Conservation (phyloP, 257 asterid genomes). For the Ophiorrhiza pumila region DNA sequence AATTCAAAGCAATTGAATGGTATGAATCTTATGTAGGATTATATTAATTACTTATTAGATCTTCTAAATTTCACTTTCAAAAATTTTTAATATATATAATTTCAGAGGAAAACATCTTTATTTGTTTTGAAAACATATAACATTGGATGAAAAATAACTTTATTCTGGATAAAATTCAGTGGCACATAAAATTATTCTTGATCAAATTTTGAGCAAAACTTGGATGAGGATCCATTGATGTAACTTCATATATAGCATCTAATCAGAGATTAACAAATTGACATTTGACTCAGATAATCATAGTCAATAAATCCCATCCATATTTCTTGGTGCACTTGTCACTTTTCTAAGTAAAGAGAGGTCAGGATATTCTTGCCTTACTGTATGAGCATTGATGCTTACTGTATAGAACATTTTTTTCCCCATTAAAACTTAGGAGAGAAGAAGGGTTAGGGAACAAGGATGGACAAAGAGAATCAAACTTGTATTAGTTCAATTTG, state of each 20-base stretch:
- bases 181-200: not conserved
- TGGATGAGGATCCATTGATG: slow-evolving; percentile 9
- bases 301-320: slow-evolving; percentile 11
- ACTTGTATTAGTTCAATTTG: too few species aligned
- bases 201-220: not conserved
- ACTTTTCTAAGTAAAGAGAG: slow-evolving; percentile 10
- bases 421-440: too few species aligned
- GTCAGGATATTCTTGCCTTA: slow-evolving; percentile 23
- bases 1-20: too few species aligned
- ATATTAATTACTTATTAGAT: too few species aligned
- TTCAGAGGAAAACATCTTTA: not conserved
- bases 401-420: not conserved
- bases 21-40: too few species aligned
- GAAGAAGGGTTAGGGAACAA: too few species aligned
- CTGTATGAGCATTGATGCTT: slow-evolving; percentile 39
- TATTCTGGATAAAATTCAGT: not conserved
- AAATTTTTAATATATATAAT: not conserved
- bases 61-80: too few species aligned
- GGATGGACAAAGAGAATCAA: too few species aligned
- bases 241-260: not conserved
- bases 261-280: not conserved
- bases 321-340: slow-evolving; percentile 9
- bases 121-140: not conserved
- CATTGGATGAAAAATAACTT: not conserved
- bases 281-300: slow-evolving; percentile 7